Evolutionary conservation across 176 grass and related monocot species (phyloP).

Genomic region (Zizania latifolia): DNA sequence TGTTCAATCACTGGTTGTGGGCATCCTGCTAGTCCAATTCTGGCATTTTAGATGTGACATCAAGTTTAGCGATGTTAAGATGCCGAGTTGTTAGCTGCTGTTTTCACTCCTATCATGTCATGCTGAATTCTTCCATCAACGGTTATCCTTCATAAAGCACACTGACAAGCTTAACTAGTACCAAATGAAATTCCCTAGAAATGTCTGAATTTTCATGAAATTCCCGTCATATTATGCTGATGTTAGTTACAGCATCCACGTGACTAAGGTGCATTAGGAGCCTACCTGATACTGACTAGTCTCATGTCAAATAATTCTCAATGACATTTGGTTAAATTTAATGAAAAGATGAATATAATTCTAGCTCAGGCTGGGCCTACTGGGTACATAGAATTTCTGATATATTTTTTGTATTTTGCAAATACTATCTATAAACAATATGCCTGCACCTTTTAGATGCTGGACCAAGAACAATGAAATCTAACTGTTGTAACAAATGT

Average conservation of each 20-base stretch:
- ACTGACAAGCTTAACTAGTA: not conserved
- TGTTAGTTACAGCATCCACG: not conserved
- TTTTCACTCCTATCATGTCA: not conserved
- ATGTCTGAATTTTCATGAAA: not conserved
- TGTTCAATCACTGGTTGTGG: not conserved
- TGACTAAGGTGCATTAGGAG: not conserved
- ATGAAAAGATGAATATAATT: not conserved
- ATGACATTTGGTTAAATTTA: not conserved
- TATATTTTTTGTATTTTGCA: slow-evolving; percentile 11
- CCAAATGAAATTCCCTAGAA: not conserved
- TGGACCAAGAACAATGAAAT: not conserved
- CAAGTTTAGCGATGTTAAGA: not conserved
- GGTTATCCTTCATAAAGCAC: not conserved
- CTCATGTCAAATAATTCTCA: not conserved
- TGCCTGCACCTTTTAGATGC: slow-evolving; percentile 9
- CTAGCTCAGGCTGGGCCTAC: not conserved
- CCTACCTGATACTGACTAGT: not conserved
- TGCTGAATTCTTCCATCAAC: not conserved
- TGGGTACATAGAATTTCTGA: not conserved
- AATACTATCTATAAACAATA: not conserved
- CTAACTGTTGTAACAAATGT: not conserved
- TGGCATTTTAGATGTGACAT: not conserved
- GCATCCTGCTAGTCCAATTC: slow-evolving; percentile 8
- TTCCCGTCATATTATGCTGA: not conserved
- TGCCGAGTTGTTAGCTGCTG: not conserved